Percentiles rank a stretch among this genome's conserved stretches.
Conservation (phyloP, 2,329 filamentous ascomycete species). For the Pseudogymnoascus sp. region DNA sequence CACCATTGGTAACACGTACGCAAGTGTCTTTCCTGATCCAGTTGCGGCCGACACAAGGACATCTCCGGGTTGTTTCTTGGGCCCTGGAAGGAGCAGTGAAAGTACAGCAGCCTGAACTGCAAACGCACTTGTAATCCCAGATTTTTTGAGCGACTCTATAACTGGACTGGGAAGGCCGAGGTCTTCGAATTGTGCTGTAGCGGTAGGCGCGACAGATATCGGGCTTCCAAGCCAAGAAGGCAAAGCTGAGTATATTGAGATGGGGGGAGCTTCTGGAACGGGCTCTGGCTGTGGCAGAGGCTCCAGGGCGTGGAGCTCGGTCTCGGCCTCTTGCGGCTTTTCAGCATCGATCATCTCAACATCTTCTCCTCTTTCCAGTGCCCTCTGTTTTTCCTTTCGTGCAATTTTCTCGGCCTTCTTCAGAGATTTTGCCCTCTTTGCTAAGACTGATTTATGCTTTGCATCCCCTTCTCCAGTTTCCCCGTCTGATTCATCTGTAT, state of each 20-base stretch:
- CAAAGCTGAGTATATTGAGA: slow-evolving; percentile 67
- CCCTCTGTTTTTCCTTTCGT: slow-evolving; percentile 25
- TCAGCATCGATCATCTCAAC: slow-evolving; percentile 21
- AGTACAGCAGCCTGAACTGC: slow-evolving; percentile 75
- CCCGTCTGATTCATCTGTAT: slow-evolving; percentile 13
- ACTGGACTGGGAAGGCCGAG: slow-evolving; percentile 57
- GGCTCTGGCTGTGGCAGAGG: slow-evolving; percentile 74
- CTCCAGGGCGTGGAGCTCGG: slow-evolving; percentile 62
- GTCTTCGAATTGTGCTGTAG: slow-evolving; percentile 53
- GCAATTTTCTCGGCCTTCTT: slow-evolving; percentile 39
- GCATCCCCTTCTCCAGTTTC: slow-evolving; percentile 12
- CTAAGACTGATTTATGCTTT: slow-evolving; percentile 44
- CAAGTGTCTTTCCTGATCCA: slow-evolving; percentile 89
- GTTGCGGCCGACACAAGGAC: slow-evolving; percentile 87
- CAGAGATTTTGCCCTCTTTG: slow-evolving; percentile 50
- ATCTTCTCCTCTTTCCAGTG: slow-evolving; percentile 28
- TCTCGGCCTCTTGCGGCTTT: slow-evolving; percentile 28
- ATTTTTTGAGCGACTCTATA: slow-evolving; percentile 55
- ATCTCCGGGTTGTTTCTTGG: slow-evolving; percentile 60
- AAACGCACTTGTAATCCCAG: slow-evolving; percentile 64
- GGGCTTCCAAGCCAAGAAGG: slow-evolving; percentile 76
- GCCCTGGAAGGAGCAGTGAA: slow-evolving; percentile 66
- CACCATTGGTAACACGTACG: slow-evolving; percentile 82
- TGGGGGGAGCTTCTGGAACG: slow-evolving; percentile 47
- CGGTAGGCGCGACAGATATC: slow-evolving; percentile 56